Evolutionary conservation across 2,329 filamentous ascomycete species (phyloP), one percentile per base, ranked within the genome.

Genomic region (Colletotrichum spaethianum): DNA sequence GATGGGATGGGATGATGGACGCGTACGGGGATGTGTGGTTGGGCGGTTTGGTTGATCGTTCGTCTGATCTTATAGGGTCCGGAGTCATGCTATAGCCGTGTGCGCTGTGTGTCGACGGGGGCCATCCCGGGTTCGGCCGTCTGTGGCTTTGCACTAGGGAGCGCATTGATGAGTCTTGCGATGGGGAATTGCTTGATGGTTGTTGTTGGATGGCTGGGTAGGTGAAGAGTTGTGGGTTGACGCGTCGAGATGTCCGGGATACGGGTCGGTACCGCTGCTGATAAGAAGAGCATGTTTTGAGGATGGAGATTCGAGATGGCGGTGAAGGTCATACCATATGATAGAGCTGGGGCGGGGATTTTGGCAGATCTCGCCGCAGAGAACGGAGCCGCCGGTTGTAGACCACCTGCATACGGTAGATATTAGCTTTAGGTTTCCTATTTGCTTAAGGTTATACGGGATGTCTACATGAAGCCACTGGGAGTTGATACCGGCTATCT

Each of bases 1-100:
- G n/a, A n/a, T n/a, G n/a, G 36, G 42, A 59, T 59, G 63, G 31
- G 42, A 38, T 26, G 26, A 16, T 20, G 3, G 2, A 20, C 48
- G 48, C 26, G 48, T 18, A 4, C 40, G n/a, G 31, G n/a, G 33
- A 5, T 23, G 6, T 9, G 28, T 7, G n/a, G 18, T 7, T n/a
- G 18, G 57, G 40, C 31, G 44, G 42, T 16, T 26, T 26, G n/a
- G 31, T 3, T 53, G 14, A 46, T 46, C 28, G 23, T 61, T 61
- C 44, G 9, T 52, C 63, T 52, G 55, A 66, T 66, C 53, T 59
- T 59, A 28, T 66, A 23, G 18, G 28, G 6, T 23, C 18, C 23
- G 36, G 9, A 50, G 26, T 59, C 28, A 59, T 66, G 63, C 63
- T 50, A 59, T 65, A 33, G 26, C 57, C 18, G 18, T 11, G 11